These are phyloP conservation scores for Raphanus raphanistrum DNA, from an alignment of 345 rosid genomes.

Conservation along the genomic window DNA sequence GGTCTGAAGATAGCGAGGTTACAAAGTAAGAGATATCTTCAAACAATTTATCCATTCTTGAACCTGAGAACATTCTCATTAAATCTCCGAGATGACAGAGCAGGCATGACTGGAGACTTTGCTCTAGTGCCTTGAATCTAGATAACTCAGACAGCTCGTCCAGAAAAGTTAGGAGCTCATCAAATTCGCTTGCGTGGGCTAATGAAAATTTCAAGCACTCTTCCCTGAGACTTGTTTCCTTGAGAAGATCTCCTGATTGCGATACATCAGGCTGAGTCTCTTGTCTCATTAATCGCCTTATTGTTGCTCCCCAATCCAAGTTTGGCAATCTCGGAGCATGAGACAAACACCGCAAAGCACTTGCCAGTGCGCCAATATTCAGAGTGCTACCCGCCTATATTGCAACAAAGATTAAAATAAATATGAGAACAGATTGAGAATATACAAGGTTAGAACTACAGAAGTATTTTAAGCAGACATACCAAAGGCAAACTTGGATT, in stretches of 20 bases:
- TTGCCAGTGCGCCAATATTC: conserved; percentile 42
- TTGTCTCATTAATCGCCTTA: conserved; percentile 83
- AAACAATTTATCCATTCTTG: conserved; percentile 72
- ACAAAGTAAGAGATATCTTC: conserved; percentile 59
- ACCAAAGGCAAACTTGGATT: conserved; percentile 53
- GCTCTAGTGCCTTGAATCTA: conserved; percentile 73
- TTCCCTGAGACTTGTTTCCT: conserved; percentile 57
- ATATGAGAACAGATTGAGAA: conserved; percentile 16
- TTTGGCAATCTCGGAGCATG: conserved; percentile 78
- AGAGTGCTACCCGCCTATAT: conserved; percentile 47
- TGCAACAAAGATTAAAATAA: conserved; percentile 21
- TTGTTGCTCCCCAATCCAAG: conserved; percentile 77
- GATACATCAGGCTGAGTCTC: conserved; percentile 48
- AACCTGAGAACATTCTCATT: conserved; percentile 68
- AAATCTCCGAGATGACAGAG: conserved; percentile 63
- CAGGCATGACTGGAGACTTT: conserved; percentile 62
- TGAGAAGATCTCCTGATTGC: conserved; percentile 42
- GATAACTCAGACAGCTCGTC: conserved; percentile 76
- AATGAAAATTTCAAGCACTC: conserved; percentile 66
- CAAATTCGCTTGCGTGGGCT: conserved; percentile 69
- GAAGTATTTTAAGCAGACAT: conserved; percentile 33
- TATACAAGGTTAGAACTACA: conserved; percentile 4
- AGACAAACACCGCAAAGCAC: conserved; percentile 74
- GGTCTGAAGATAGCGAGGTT: conserved; percentile 46
- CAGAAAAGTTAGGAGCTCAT: conserved; percentile 62